Evolutionary conservation across 2,329 filamentous ascomycete genomes (phyloP), one percentile per base, ranked within the genome.

Genomic region (Polychaeton citri): DNA sequence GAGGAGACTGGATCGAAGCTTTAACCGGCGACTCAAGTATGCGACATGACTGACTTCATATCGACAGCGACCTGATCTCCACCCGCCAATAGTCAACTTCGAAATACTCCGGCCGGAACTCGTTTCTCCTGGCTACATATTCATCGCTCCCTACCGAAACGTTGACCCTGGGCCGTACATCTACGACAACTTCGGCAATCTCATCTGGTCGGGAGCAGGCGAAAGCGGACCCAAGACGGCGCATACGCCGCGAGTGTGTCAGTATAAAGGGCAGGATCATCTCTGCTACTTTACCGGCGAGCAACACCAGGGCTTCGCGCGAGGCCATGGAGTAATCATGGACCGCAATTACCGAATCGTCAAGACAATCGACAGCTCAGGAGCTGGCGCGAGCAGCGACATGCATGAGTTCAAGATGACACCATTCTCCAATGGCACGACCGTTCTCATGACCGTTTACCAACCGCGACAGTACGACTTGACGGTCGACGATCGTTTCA

Each of bases 351-450:
- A 71, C 45, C 56, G 62, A 28, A 61, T 66, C 30, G 65, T 69
- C 31, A 60, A 61, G 44, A 67, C 63, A 3, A 59, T 71, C 17
- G 52, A 60, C 32, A 54, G 50, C 42, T 49, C 50, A 19, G 55
- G 58, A 28, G 53, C 54, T 24, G 54, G 57, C 32, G 55, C 59
- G n/a, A 60, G 60, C 17, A 61, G 58, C 46, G 68, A 71, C 46
- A 68, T 69, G 65, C 68, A 71, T 45, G 67, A 71, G 40, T 70
- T 70, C 46, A 59, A 54, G 39, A 54, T 64, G 21, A 61, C 68
- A 33, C 59, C 63, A 19, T 56, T 61, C 34, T 51, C 53, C 10
- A 49, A 59, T 30, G 65, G 66, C 21, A 58, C 50, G 7, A 58
- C 55, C 32, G 58, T 48, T 5, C 46, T 62, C 12, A 47, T 59